Evolutionary conservation across 2,329 filamentous ascomycete genomes (phyloP).

Genomic region (Xylaria digitata): DNA sequence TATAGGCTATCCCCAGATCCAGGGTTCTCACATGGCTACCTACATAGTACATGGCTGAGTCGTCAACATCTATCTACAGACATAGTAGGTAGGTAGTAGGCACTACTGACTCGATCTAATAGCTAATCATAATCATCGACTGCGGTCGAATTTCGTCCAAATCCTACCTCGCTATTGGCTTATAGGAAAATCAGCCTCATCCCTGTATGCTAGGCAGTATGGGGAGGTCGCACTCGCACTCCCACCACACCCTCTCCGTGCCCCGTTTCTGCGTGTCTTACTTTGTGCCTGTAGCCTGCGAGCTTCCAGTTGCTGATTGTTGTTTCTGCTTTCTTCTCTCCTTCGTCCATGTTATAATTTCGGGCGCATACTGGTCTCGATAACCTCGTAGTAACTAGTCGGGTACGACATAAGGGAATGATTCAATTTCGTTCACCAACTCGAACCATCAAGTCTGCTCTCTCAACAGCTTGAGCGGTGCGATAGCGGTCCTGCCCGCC

Average conservation of each 20-base stretch:
- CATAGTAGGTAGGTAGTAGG: neutral
- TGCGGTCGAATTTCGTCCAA: slow-evolving; percentile 19
- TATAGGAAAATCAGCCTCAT: slow-evolving; percentile 37
- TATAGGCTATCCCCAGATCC: slow-evolving; percentile 12
- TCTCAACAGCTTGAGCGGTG: slow-evolving; percentile 23
- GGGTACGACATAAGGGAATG: slow-evolving; percentile 17
- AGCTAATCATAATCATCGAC: slow-evolving; percentile 9
- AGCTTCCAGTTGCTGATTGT: slow-evolving; percentile 20
- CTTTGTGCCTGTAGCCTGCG: slow-evolving; percentile 22
- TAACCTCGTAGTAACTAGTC: slow-evolving; percentile 3
- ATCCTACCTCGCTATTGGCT: slow-evolving; percentile 24
- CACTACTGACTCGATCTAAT: slow-evolving; percentile 11
- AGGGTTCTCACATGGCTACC: slow-evolving; percentile 24
- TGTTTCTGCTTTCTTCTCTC: slow-evolving; percentile 15
- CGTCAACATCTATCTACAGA: slow-evolving; percentile 18
- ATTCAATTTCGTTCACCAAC: slow-evolving; percentile 12
- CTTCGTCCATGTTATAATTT: slow-evolving; percentile 5
- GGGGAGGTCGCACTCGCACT: slow-evolving; percentile 13
- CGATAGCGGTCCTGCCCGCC: slow-evolving; percentile 20
- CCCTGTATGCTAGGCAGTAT: slow-evolving; percentile 27
- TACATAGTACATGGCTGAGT: neutral
- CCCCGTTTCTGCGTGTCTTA: slow-evolving; percentile 38
- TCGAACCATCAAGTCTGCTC: slow-evolving; percentile 14
- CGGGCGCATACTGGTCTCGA: slow-evolving; percentile 1
- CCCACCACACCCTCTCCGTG: slow-evolving; percentile 23